phyloP scores from a whole-genome alignment of 106 monocot species.

The Cymbidium sinense region DNA sequence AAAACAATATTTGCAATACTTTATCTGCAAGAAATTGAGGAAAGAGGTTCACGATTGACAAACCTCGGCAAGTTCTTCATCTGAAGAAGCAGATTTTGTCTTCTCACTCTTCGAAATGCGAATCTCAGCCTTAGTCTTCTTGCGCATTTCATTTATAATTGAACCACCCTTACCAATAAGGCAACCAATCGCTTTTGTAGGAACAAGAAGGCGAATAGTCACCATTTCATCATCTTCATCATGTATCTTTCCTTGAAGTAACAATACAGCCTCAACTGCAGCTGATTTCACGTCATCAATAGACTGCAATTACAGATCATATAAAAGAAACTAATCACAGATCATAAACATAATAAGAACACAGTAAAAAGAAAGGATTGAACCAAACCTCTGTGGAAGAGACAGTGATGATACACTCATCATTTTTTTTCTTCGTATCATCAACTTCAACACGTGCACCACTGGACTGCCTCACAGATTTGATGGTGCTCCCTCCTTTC shows the following conservation, averaged over 20 bases:
- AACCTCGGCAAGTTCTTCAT: conserved; percentile 90
- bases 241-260: conserved; percentile 83
- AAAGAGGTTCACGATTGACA: conserved; percentile 5
- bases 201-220: conserved; percentile 70
- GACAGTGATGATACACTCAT: conserved; percentile 74
- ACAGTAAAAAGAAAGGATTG: background rate
- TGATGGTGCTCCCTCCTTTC: conserved; percentile 77
- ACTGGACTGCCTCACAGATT: conserved; percentile 65
- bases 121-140: conserved; percentile 78
- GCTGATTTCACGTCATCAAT: conserved; percentile 67
- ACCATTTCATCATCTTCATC: conserved; percentile 64
- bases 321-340: conserved; percentile 2
- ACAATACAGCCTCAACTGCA: conserved; percentile 78
- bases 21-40: background rate
- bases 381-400: conserved; percentile 60
- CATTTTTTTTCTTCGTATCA: conserved; percentile 57
- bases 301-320: conserved; percentile 35
- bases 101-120: conserved; percentile 83
- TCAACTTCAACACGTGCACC: conserved; percentile 87
- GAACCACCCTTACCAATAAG: conserved; percentile 89
- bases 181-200: conserved; percentile 77
- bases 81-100: conserved; percentile 44
- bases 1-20: background rate
- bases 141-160: conserved; percentile 87
- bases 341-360: background rate